Evolutionary conservation across 2,329 filamentous ascomycete species (phyloP).

Genomic region (Scorias spongiosa): DNA sequence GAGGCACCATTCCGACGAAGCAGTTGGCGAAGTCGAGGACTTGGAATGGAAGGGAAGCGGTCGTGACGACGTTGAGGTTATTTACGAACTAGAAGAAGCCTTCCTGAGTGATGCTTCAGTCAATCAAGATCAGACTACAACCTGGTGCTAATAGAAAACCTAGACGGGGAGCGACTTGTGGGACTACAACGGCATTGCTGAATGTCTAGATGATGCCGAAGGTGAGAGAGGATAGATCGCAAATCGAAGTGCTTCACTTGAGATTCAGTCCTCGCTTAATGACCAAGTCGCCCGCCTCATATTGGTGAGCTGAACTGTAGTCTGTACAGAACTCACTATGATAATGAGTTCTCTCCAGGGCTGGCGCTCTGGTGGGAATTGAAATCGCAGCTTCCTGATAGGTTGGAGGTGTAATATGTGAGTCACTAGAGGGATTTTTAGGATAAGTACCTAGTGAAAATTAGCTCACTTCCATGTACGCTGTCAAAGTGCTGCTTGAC

Average conservation of each 20-base stretch:
- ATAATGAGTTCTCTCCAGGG: no score
- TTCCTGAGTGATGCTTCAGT: constrained; percentile 1
- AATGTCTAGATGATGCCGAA: neutral
- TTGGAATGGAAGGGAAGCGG: constrained; percentile 13
- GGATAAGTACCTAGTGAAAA: no score
- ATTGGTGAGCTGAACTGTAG: no score
- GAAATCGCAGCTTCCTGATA: no score
- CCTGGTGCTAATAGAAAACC: constrained; percentile 1
- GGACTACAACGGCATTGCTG: constrained; percentile 1
- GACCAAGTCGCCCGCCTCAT: no score
- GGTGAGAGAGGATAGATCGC: neutral
- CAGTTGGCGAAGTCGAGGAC: constrained; percentile 9
- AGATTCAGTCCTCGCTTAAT: no score
- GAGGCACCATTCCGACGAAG: constrained; percentile 7
- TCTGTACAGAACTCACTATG: no score
- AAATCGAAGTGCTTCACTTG: neutral
- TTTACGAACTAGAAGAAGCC: constrained; percentile 14
- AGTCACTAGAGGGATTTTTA: no score
- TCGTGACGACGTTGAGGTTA: constrained; percentile 12
- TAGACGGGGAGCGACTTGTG: constrained; percentile 1
- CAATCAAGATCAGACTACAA: neutral
- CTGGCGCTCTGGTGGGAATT: no score
- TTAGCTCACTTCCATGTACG: no score
- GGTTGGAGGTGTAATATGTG: no score
- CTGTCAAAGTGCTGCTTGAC: no score